These are phyloP conservation scores for Trametopsis cervina DNA, from an alignment of 768 basidiomycete species.

Conservation along the genomic window DNA sequence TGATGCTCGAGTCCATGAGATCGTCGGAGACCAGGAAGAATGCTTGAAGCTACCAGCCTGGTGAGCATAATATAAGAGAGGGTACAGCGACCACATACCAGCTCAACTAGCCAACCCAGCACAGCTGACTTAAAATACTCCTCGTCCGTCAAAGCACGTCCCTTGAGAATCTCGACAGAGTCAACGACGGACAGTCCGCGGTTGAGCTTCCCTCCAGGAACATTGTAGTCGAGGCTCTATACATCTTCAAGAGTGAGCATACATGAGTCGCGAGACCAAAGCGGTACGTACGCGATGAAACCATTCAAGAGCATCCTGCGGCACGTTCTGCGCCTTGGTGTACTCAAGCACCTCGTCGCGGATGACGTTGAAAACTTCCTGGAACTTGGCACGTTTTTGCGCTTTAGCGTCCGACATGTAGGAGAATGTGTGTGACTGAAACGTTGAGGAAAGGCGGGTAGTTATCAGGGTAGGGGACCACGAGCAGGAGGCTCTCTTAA, in stretches of 20 bases:
- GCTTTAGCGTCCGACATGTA: constrained; percentile 16
- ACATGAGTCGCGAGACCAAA: neutral
- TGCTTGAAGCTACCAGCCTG: constrained; percentile 73
- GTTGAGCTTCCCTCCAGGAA: constrained; percentile 95
- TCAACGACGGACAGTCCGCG: constrained; percentile 95
- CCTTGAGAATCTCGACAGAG: constrained; percentile 82
- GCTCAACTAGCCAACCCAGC: constrained; percentile 93
- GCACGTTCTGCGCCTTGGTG: constrained; percentile 68
- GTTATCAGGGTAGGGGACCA: too few species aligned
- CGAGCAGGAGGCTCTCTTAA: too few species aligned
- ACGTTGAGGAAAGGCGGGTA: neutral
- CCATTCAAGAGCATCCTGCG: constrained; percentile 79
- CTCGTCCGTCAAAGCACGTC: constrained; percentile 58
- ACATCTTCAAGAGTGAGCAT: constrained; percentile 10
- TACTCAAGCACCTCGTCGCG: constrained; percentile 72
- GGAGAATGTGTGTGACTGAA: neutral
- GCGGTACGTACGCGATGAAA: constrained; percentile 57
- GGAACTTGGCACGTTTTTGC: constrained; percentile 48
- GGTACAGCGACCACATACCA: constrained; percentile 49
- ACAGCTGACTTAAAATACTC: constrained; percentile 88
- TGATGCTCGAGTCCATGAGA: constrained; percentile 95
- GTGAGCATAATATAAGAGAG: neutral
- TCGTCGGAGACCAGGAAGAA: constrained; percentile 97
- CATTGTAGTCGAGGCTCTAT: constrained; percentile 89
- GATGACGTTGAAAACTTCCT: constrained; percentile 62